Percentiles rank a stretch among this genome's conserved stretches.
These are phyloP conservation scores for Laburnicola sp. DNA, from an alignment of 2,329 filamentous ascomycete species.

Conservation along the genomic window DNA sequence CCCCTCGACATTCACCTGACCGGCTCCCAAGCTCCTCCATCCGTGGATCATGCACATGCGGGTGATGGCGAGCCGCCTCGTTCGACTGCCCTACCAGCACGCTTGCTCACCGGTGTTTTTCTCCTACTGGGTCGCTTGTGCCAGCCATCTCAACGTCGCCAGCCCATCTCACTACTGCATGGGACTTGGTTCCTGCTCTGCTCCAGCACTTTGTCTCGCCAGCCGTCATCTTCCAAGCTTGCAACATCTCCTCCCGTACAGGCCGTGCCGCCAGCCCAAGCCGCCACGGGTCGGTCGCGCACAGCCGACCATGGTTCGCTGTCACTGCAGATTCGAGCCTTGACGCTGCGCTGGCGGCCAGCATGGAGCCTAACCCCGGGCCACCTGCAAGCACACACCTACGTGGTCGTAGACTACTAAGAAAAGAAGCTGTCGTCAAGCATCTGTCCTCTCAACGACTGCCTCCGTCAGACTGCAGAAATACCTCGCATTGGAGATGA, in stretches of 20 bases:
- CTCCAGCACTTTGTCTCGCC: background rate
- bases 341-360: slow-evolving; percentile 26
- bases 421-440: background rate
- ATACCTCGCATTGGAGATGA: background rate
- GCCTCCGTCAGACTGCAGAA: slow-evolving; percentile 23
- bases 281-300: slow-evolving; percentile 12
- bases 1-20: background rate
- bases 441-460: slow-evolving; percentile 3
- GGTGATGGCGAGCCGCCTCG: slow-evolving; percentile 23
- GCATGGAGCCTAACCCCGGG: background rate
- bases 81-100: slow-evolving; percentile 33
- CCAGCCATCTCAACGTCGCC: background rate
- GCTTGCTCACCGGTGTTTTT: slow-evolving; percentile 20
- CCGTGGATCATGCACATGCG: slow-evolving; percentile 19
- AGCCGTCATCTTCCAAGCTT: too few relatives aligned
- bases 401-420: slow-evolving; percentile 14
- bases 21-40: background rate
- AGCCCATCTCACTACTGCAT: slow-evolving; percentile 1
- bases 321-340: slow-evolving; percentile 24
- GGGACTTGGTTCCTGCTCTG: background rate
- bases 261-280: background rate
- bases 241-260: background rate
- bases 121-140: slow-evolving; percentile 28
- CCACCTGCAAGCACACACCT: slow-evolving; percentile 12
- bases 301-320: slow-evolving; percentile 22